Base-by-base conservation (phyloP, 345 rosid species). In the Murraya koenigii region DNA sequence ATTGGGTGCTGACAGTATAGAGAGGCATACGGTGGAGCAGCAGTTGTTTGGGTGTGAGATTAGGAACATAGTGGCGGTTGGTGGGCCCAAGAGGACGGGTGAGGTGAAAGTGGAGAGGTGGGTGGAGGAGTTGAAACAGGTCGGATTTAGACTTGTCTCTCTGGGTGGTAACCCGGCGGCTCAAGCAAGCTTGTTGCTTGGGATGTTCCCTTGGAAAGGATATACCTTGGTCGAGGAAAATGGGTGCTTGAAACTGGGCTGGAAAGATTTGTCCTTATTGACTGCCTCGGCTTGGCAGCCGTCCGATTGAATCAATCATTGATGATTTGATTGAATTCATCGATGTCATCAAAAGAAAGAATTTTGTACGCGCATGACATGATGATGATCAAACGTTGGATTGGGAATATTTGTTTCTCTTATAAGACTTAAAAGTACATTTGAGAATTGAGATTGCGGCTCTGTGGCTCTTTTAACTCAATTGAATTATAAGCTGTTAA, bases 171-270 rank as follows among this genome's bases (percentile, higher is more conserved):
- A 85, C 92, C 99, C 98, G 82, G 98, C 93, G 0, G 87, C 92
- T 0, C 99, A 95, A 79, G 99, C 99, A 4, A 87, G 92, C 38
- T 84, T 95, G 80, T 79, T 95, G 81, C 84, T 95, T 3, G 94
- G 94, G 11, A 95, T 95, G 98, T 87, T 92, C 71, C 98, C 99
- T 8, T 91, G 99, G 97, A 92, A 91, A 80, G 99, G 99, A 3
- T 95, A 95, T 23, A 92, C 97, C 3, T 77, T 95, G 75, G 93
- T 91, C 23, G 92, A 95, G 85, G 94, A 95, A 41, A 83, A 82
- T 55, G 98, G 97, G 63, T 85, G 89, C 82, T 80, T 95, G 80
- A 94, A 93, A 33, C 83, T 95, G 49, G 99, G 99, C 5, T 95
- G 99, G 99, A 95, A 95, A 87, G 98, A 95, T 79, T 85, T 95